phyloP scores from a whole-genome alignment of 2,329 filamentous ascomycete genomes.

The Pseudogymnoascus sp. region DNA sequence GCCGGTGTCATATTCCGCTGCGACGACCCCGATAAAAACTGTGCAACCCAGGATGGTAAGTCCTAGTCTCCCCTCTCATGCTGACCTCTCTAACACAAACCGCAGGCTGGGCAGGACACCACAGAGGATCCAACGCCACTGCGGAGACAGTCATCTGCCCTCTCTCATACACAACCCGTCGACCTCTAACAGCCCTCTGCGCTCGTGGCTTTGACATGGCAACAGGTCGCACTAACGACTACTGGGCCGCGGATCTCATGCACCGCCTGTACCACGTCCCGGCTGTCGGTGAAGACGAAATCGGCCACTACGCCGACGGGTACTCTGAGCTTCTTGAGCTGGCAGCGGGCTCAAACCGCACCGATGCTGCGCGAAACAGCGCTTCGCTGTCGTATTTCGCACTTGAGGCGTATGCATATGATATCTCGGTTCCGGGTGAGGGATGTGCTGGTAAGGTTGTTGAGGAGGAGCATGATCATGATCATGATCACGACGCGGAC shows the following conservation, averaged over 20 bases:
- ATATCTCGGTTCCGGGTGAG: conserved; percentile 52
- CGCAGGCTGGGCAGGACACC: conserved; percentile 57
- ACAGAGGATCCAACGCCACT: conserved; percentile 55
- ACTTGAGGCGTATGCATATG: conserved; percentile 56
- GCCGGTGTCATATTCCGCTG: conserved; percentile 53
- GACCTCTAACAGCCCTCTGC: conserved; percentile 50
- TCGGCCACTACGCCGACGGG: conserved; percentile 54
- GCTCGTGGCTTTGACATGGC: conserved; percentile 54
- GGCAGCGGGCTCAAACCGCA: conserved; percentile 38
- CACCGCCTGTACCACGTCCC: conserved; percentile 59
- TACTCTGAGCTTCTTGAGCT: conserved; percentile 47
- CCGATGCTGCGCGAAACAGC: conserved; percentile 46
- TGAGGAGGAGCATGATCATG: conserved; percentile 10
- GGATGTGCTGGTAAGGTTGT: conserved; percentile 46
- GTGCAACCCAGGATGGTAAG: conserved; percentile 38
- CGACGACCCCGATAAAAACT: conserved; percentile 60
- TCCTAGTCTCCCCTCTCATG: neutral
- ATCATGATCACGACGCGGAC: conserved; percentile 11
- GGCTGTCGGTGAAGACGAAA: conserved; percentile 46
- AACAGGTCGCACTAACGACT: conserved; percentile 46
- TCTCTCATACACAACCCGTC: conserved; percentile 49
- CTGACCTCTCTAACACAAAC: conserved; percentile 1
- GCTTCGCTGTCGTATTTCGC: conserved; percentile 61
- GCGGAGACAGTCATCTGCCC: conserved; percentile 62
- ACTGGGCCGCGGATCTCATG: conserved; percentile 57